Conservation (phyloP, 495 filamentous ascomycete genomes). For the Aspergillus homomorphus region DNA sequence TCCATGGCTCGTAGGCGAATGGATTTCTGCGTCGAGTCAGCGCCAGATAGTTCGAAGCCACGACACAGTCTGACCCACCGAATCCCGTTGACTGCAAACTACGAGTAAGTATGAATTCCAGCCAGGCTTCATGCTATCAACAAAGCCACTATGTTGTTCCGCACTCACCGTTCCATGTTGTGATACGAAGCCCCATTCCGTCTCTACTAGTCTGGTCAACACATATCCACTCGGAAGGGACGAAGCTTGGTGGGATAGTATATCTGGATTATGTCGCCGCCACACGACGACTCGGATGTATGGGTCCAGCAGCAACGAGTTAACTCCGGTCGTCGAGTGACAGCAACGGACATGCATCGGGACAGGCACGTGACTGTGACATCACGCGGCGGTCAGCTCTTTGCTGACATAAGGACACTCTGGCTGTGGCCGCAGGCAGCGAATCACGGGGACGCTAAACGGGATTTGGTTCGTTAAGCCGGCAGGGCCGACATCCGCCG, state of each 20-base stretch:
- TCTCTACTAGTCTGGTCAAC: background rate
- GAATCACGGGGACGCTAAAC: conserved; percentile 48
- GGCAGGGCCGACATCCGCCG: conserved; percentile 31
- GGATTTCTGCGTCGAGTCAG: conserved; percentile 63
- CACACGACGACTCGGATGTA: background rate
- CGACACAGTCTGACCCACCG: conserved; percentile 48
- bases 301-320: background rate
- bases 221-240: conserved; percentile 19
- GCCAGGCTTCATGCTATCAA: background rate
- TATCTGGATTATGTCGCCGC: background rate
- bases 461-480: conserved; percentile 31
- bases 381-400: conserved; percentile 30
- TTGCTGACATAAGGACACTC: conserved; percentile 37
- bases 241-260: background rate
- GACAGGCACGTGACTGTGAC: conserved; percentile 28
- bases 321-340: too few relatives aligned
- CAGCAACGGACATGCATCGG: background rate
- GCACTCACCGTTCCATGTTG: conserved; percentile 81
- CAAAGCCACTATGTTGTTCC: background rate
- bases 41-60: background rate
- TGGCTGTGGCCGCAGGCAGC: conserved; percentile 18
- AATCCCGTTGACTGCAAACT: conserved; percentile 82
- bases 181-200: conserved; percentile 73
- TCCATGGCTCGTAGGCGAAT: conserved; percentile 94
- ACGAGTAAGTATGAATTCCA: conserved; percentile 10